Conservation (phyloP, 768 basidiomycete genomes). For the Naganishia onofrii region DNA sequence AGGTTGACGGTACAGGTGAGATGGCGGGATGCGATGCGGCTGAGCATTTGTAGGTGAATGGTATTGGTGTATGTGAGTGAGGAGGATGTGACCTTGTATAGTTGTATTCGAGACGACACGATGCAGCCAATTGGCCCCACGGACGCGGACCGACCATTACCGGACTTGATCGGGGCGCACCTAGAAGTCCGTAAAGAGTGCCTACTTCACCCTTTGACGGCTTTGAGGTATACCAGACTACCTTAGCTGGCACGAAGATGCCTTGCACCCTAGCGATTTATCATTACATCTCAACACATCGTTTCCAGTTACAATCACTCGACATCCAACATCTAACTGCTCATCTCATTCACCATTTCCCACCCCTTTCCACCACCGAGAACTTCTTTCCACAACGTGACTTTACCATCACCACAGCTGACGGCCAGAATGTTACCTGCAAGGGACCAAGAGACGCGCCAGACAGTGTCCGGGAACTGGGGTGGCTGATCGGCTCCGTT, state of each 20-base stretch:
- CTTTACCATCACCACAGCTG: slow-evolving; percentile 95
- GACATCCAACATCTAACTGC: slow-evolving; percentile 59
- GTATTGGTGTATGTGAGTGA: neutral
- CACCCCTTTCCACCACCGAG: slow-evolving; percentile 71
- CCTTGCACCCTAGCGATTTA: neutral
- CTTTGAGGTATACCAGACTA: too few species aligned
- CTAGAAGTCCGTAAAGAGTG: too few species aligned
- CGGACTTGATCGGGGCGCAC: neutral
- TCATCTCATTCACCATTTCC: slow-evolving; percentile 96
- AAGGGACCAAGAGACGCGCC: slow-evolving; percentile 98
- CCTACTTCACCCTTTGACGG: too few species aligned
- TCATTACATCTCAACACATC: neutral
- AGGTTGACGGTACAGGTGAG: too few species aligned
- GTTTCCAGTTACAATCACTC: neutral
- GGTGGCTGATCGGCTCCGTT: slow-evolving; percentile 58
- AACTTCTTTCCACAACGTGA: slow-evolving; percentile 97
- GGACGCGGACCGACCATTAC: neutral
- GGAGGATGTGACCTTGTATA: neutral
- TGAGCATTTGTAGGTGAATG: neutral
- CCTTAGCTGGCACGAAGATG: too few species aligned
- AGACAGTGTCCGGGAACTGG: slow-evolving; percentile 94
- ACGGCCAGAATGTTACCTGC: slow-evolving; percentile 95
- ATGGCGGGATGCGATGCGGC: neutral
- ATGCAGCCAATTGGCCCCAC: neutral
- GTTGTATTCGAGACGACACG: neutral